Evolutionary conservation across 768 basidiomycete species (phyloP), one percentile per base, ranked within the genome.

Genomic region (Pisolithus orientalis): DNA sequence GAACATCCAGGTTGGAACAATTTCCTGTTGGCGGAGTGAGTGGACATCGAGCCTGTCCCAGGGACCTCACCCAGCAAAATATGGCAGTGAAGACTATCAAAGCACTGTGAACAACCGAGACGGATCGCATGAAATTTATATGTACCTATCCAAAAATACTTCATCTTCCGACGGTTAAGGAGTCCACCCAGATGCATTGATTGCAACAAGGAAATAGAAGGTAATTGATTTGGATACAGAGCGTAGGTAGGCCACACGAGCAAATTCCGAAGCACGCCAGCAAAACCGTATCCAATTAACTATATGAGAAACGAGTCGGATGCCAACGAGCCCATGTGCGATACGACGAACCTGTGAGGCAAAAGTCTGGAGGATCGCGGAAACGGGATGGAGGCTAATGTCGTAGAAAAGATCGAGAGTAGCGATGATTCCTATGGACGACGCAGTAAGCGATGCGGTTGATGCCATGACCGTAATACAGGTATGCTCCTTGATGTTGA

Each of bases 401-500:
- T 77, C 73, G 52, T 81, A 81, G 61, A 79, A 81, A 9, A 81
- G 63, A 56, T 80, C 78, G 37, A 83, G 71, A 0, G 80, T 79
- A 3, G 82, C 82, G 49, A 83, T 80, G 54, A 82, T 75, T 50
- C 74, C 79, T 61, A 82, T 82, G 0, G 80, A 80, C 10, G 79
- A 67, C 0, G 82, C 80, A 1, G 80, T 80, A 2, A 74, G 72
- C 1, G 80, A 77, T 2, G 82, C 82, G 0, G 82, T 83, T 17
- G 79, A 76, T 1, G 82, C 66, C 62, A 84, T 80, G 37, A 83
- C 80, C 3, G 80, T 80, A 47, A 84, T 83, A 14, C 76, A 76
- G 7, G 82, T 80, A 57, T 84, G 82, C 58, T 84, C 82, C 61
- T 79, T 79, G 63, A 65, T 71, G 72, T 82, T 84, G 70, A 84